Percentiles rank a stretch among this genome's conserved stretches.
Conservation (phyloP, 495 filamentous ascomycete genomes). For the Podospora pseudocomata region DNA sequence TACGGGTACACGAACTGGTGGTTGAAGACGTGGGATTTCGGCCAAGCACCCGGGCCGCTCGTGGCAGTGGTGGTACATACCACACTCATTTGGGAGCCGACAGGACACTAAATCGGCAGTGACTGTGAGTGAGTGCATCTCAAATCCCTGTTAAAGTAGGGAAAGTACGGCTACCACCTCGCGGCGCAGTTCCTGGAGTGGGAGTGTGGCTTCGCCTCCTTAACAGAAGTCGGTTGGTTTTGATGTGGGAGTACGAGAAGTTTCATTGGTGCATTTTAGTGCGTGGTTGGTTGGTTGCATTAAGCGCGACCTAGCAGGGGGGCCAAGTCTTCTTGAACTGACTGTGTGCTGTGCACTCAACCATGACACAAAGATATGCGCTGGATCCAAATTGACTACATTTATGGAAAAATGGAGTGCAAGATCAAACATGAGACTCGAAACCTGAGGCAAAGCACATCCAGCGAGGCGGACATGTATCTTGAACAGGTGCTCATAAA, state of each 20-base stretch:
- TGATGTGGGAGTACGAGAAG: neutral
- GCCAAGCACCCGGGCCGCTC: neutral
- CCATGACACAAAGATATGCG: neutral
- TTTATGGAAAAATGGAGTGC: neutral
- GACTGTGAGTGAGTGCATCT: neutral
- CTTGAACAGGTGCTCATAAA: too few relatives aligned
- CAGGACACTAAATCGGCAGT: neutral
- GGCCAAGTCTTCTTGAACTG: neutral
- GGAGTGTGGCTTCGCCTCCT: neutral
- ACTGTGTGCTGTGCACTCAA: too few relatives aligned
- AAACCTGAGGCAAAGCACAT: neutral
- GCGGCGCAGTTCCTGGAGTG: neutral
- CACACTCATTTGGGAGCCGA: neutral
- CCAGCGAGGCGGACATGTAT: neutral
- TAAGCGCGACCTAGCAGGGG: neutral
- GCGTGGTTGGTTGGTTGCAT: neutral
- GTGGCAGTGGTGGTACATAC: neutral
- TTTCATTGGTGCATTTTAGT: neutral
- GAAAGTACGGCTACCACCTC: neutral
- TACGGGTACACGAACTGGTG: neutral
- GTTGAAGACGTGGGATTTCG: neutral
- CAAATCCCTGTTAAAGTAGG: neutral
- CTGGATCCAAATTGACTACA: neutral
- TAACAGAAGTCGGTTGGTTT: neutral
- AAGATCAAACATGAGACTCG: too few relatives aligned